A percentile compares a stretch with the other conserved stretches of the same genome.
These are phyloP conservation scores for Phytophthora pini DNA, from an alignment of 352 stramenopile genomes.

Conservation along the genomic window DNA sequence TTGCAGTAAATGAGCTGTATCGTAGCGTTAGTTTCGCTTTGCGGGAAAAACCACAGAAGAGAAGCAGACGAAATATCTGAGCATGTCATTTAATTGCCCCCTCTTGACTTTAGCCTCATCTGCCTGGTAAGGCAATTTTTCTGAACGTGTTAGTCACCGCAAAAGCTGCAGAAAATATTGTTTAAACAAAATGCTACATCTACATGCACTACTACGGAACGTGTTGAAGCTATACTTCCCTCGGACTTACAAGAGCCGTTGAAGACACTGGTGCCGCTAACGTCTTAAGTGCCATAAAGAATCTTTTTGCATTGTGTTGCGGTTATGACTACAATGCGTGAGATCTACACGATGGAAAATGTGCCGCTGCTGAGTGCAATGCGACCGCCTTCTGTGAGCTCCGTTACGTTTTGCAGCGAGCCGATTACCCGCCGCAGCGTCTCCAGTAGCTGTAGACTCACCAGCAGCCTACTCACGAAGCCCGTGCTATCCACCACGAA, in stretches of 20 bases:
- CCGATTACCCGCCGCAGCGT: slow-evolving; percentile 36
- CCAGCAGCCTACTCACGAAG: slow-evolving; percentile 29
- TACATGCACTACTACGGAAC: too few relatives aligned
- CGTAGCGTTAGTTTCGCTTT: neutral
- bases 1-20: slow-evolving; percentile 27
- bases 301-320: neutral
- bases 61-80: slow-evolving; percentile 3
- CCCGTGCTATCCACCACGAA: slow-evolving; percentile 38
- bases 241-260: too few relatives aligned
- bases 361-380: slow-evolving; percentile 35
- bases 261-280: too few relatives aligned
- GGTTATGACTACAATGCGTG: neutral
- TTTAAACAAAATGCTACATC: too few relatives aligned
- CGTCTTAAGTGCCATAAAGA: too few relatives aligned
- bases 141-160: too few relatives aligned
- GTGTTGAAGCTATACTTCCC: too few relatives aligned
- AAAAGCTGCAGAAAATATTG: too few relatives aligned
- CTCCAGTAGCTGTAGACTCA: slow-evolving; percentile 39
- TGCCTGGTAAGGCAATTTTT: neutral
- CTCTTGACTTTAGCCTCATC: slow-evolving; percentile 1
- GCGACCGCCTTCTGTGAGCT: slow-evolving; percentile 25
- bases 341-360: slow-evolving; percentile 17
- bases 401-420: slow-evolving; percentile 25
- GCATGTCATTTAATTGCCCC: slow-evolving; percentile 6
- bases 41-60: neutral